Percentiles rank a stretch among this genome's conserved stretches.
These are phyloP conservation scores for Acer yangbiense DNA, from an alignment of 345 rosid species.

Conservation along the genomic window DNA sequence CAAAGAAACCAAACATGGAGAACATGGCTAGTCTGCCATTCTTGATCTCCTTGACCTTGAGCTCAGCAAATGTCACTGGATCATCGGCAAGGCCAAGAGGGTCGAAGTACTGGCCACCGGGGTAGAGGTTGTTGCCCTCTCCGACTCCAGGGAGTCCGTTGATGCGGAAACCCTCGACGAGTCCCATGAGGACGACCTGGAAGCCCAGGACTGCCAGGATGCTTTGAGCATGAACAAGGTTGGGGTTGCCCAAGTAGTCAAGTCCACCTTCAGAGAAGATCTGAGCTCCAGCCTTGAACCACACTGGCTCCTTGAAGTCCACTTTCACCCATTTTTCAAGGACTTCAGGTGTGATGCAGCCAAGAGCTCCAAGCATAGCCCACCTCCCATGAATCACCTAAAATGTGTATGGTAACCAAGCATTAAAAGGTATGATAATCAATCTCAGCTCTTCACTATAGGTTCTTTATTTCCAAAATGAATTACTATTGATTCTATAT, in stretches of 20 bases:
- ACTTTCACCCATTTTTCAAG: slow-evolving; percentile 81
- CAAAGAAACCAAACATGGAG: slow-evolving; percentile 98
- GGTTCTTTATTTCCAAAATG: too few species aligned
- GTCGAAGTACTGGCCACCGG: slow-evolving; percentile 88
- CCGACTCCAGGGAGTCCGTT: slow-evolving; percentile 92
- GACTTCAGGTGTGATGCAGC: slow-evolving; percentile 94
- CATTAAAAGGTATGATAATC: not conserved
- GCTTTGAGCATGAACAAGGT: slow-evolving; percentile 97
- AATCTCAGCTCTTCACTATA: not conserved
- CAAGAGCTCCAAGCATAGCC: slow-evolving; percentile 97
- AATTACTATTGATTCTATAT: too few species aligned
- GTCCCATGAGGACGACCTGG: slow-evolving; percentile 91
- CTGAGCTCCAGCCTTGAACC: slow-evolving; percentile 99
- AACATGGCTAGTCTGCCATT: slow-evolving; percentile 95
- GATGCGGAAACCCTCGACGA: slow-evolving; percentile 93
- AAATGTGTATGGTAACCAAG: not conserved
- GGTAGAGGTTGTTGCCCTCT: slow-evolving; percentile 92
- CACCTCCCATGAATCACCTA: slow-evolving; percentile 94
- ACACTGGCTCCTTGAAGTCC: slow-evolving; percentile 94
- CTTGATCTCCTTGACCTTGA: slow-evolving; percentile 97
- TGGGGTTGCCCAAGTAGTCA: slow-evolving; percentile 98
- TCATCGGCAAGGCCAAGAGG: slow-evolving; percentile 92
- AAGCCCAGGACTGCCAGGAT: slow-evolving; percentile 86
- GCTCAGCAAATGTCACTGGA: slow-evolving; percentile 82
- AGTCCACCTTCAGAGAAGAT: slow-evolving; percentile 97